Evolutionary conservation across 2,329 filamentous ascomycete species (phyloP).

Genomic region (Diplocarpon mali): DNA sequence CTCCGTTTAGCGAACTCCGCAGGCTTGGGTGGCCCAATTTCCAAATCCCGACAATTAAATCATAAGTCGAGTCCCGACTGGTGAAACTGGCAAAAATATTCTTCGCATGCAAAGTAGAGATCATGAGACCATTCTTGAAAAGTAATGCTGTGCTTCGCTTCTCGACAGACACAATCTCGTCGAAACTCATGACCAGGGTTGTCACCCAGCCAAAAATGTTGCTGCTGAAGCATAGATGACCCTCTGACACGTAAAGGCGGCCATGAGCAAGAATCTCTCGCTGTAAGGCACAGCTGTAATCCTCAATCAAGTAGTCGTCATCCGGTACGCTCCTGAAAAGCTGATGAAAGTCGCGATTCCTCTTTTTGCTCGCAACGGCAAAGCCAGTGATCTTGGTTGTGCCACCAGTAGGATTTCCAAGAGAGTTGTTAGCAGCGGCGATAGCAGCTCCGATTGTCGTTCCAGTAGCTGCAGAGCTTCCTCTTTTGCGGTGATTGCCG

Average conservation of each 20-base stretch:
- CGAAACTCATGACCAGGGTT: conserved; percentile 94
- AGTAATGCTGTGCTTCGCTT: conserved; percentile 92
- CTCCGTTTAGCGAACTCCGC: conserved; percentile 83
- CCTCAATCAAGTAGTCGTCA: conserved; percentile 95
- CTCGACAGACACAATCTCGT: conserved; percentile 93
- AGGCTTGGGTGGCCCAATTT: conserved; percentile 89
- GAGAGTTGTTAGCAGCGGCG: conserved; percentile 55
- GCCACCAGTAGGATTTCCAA: conserved; percentile 50
- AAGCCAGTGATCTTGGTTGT: conserved; percentile 82
- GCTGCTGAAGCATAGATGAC: conserved; percentile 96
- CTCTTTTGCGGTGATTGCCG: conserved; percentile 57
- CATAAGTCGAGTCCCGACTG: conserved; percentile 89
- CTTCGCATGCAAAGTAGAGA: conserved; percentile 88
- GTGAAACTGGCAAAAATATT: conserved; percentile 95
- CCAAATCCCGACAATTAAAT: conserved; percentile 96
- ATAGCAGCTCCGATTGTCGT: conserved; percentile 60
- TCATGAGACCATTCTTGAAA: conserved; percentile 95
- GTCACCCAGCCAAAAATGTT: conserved; percentile 98
- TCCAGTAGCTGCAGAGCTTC: conserved; percentile 59
- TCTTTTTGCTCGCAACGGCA: conserved; percentile 88
- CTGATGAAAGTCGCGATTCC: conserved; percentile 89
- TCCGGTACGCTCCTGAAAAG: conserved; percentile 95
- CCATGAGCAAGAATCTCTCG: conserved; percentile 92
- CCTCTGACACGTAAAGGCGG: conserved; percentile 89
- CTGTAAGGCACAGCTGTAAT: conserved; percentile 94